A percentile compares a stretch with the other conserved stretches of the same genome.
phyloP scores from a whole-genome alignment of 2,329 filamentous ascomycete species.

The Colletotrichum truncatum region DNA sequence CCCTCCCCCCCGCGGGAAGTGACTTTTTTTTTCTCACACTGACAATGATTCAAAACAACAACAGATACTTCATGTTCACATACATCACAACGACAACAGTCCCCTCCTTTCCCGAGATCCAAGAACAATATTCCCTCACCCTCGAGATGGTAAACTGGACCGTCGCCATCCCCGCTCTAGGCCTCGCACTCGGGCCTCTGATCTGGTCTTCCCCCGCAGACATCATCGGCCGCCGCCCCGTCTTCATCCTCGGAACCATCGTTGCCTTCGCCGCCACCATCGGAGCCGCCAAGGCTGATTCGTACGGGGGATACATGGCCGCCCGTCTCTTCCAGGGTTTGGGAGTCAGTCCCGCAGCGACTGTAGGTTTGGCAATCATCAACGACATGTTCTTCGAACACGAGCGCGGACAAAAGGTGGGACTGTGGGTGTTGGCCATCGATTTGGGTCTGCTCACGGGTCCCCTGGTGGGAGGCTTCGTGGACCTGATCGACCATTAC shows the following conservation, averaged over 20 bases:
- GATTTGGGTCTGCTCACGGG: slow-evolving; percentile 60
- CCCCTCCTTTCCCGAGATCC: slow-evolving; percentile 59
- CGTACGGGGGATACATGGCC: slow-evolving; percentile 63
- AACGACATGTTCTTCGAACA: slow-evolving; percentile 66
- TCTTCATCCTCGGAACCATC: slow-evolving; percentile 54
- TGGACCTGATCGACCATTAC: slow-evolving; percentile 53
- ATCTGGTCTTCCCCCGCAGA: slow-evolving; percentile 58
- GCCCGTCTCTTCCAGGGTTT: slow-evolving; percentile 67
- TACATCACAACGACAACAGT: slow-evolving; percentile 67
- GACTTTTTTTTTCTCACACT: too few species aligned
- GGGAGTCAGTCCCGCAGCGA: slow-evolving; percentile 61
- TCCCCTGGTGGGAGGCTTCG: slow-evolving; percentile 56
- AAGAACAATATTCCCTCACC: slow-evolving; percentile 53
- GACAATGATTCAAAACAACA: too few species aligned
- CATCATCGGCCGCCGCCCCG: slow-evolving; percentile 59
- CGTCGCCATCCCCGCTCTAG: slow-evolving; percentile 59
- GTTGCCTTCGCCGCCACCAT: slow-evolving; percentile 43
- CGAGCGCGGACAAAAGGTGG: slow-evolving; percentile 63
- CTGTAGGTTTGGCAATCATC: slow-evolving; percentile 63
- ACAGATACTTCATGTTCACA: slow-evolving; percentile 65
- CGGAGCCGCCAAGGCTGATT: slow-evolving; percentile 42
- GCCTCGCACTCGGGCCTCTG: slow-evolving; percentile 59
- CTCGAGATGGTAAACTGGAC: slow-evolving; percentile 63
- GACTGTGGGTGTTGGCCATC: slow-evolving; percentile 65
- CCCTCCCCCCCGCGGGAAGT: too few species aligned